phyloP scores from a whole-genome alignment of 2,329 filamentous ascomycete genomes.

The Iodosphaeria phyllophila region DNA sequence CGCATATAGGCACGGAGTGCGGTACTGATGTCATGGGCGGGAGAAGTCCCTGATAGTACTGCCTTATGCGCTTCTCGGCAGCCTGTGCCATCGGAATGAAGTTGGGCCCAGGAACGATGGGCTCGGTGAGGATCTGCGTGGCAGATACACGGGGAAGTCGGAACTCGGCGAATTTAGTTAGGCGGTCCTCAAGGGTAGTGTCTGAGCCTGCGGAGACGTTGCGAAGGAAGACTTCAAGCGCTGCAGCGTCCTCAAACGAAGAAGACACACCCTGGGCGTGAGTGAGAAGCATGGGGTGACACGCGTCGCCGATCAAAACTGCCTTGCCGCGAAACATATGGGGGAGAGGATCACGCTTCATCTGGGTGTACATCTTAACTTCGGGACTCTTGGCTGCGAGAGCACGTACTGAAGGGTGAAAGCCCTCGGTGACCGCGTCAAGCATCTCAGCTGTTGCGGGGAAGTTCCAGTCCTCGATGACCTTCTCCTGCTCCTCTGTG shows the following conservation, averaged over 20 bases:
- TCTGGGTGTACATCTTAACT: conserved; percentile 3
- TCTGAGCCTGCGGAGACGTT: too few relatives aligned
- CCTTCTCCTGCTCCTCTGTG: neutral
- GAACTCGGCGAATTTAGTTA: too few relatives aligned
- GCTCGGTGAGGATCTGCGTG: too few relatives aligned
- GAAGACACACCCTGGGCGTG: conserved; percentile 4
- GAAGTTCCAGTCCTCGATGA: conserved; percentile 2
- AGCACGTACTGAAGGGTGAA: conserved; percentile 3
- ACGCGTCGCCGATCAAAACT: conserved; percentile 4
- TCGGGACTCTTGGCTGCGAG: conserved; percentile 3
- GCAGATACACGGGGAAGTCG: too few relatives aligned
- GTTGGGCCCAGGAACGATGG: too few relatives aligned
- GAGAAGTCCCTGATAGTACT: too few relatives aligned
- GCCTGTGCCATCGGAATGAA: too few relatives aligned
- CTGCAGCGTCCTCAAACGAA: conserved; percentile 4
- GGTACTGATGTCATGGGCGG: too few relatives aligned
- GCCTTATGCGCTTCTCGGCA: too few relatives aligned
- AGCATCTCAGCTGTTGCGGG: conserved; percentile 2
- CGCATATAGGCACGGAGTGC: too few relatives aligned
- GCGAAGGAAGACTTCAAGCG: conserved; percentile 2
- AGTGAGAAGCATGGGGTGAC: conserved; percentile 3
- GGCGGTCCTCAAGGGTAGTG: too few relatives aligned
- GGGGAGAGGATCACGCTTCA: conserved; percentile 3
- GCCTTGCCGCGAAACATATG: conserved; percentile 3
- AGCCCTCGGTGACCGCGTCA: conserved; percentile 2